These are phyloP conservation scores for Rhizophora apiculata DNA, from an alignment of 345 rosid species.

Conservation along the genomic window DNA sequence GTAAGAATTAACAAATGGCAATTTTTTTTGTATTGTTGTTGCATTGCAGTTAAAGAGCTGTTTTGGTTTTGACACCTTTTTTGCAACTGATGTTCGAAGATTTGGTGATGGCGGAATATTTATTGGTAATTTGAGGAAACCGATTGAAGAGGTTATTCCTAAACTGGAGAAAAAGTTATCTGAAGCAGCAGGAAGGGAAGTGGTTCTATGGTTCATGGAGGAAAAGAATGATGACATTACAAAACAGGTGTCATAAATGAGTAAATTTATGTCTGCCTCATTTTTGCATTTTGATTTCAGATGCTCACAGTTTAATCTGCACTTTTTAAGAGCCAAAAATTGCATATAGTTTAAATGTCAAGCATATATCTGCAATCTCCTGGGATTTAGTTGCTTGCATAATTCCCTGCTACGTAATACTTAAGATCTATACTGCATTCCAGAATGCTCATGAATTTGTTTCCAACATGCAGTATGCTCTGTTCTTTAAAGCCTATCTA, in stretches of 20 bases:
- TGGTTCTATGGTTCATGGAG: conserved; percentile 93
- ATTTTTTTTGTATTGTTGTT: conserved; percentile 13
- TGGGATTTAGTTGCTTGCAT: no score
- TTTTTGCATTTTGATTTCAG: neutral
- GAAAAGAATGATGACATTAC: conserved; percentile 73
- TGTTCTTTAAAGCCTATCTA: neutral
- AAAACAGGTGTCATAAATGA: conserved; percentile 57
- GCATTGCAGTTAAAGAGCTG: conserved; percentile 72
- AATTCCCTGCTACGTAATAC: no score
- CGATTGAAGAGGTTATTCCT: conserved; percentile 77
- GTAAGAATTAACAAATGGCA: neutral
- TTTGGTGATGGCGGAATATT: conserved; percentile 97
- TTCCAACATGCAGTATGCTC: neutral
- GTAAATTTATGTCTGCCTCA: neutral
- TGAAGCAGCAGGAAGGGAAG: conserved; percentile 81
- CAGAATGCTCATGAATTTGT: no score
- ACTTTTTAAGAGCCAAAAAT: no score
- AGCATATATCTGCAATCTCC: no score
- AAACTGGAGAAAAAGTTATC: conserved; percentile 78
- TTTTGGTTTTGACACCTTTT: conserved; percentile 83
- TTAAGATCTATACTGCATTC: no score
- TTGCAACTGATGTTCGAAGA: conserved; percentile 84
- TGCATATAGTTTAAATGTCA: no score
- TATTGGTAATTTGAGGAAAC: conserved; percentile 75
- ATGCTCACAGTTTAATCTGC: no score